Base-by-base conservation (phyloP, 2,329 filamentous ascomycete species). In the Calonectria pteridis region DNA sequence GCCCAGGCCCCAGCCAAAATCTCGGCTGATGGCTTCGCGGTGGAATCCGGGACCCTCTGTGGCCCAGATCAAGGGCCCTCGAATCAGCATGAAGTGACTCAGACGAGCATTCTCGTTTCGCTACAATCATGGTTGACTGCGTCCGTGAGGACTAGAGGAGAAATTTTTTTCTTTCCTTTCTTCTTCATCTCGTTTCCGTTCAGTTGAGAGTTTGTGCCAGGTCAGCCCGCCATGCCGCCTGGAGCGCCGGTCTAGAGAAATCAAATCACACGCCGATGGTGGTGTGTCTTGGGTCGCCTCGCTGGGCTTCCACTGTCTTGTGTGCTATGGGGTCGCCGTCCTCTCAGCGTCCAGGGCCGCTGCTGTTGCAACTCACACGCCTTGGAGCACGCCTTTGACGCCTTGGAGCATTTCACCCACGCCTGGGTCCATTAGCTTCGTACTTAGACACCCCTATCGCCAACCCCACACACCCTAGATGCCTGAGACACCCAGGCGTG, bases 11-110 rank as follows among this genome's bases (percentile, higher is more conserved):
- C 73, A 77, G 73, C 66, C 43, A 73, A 73, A 80, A 79, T 81
- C 79, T 80, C 79, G 79, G 79, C 76, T 80, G 79, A 81, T 80
- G 79, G 74, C 74, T 73, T 78, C 66, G 67, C 76, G 79, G 79
- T 79, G 78, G 75, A 68, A 80, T 75, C 78, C 79, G 78, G 79
- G 77, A 74, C 73, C 77, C 79, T 80, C 77, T 50, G 76, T 66
- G 55, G 75, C 72, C 73, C 50, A 51, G 50, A 35, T 58, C 72
- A 37, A 49, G 66, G 66, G 53, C 67, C 67, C 40, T 69, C 53
- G 50, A 67, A 65, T 73, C 59, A 76, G 67, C 72, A 67, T 33
- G 67, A 59, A 14, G 55, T 69, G 72, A 73, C 77, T 80, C 79
- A 81, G 79, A 81, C 79, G 81, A 78, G 71, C 80, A 74, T 77